phyloP scores from a whole-genome alignment of 345 rosid species.

The Schrenkiella parvula region DNA sequence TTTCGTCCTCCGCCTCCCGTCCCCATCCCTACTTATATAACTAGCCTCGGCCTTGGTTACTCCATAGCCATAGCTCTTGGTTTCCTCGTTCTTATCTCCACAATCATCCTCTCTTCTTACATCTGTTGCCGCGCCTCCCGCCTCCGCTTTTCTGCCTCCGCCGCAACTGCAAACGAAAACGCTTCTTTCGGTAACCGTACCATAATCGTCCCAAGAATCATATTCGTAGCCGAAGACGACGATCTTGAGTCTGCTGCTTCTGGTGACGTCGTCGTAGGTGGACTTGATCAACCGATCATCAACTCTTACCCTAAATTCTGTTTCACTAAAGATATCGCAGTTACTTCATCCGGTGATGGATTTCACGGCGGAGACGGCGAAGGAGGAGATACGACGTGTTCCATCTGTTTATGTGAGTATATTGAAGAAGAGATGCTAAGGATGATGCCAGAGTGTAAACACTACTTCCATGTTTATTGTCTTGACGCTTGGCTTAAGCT shows the following conservation, averaged over 20 bases:
- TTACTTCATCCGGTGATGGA: neutral
- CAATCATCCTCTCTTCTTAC: constrained; percentile 82
- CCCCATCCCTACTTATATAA: constrained; percentile 45
- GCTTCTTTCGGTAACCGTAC: constrained; percentile 39
- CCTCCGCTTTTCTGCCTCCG: constrained; percentile 28
- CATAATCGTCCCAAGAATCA: constrained; percentile 73
- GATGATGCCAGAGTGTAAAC: constrained; percentile 99
- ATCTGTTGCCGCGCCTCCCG: constrained; percentile 77
- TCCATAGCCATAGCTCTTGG: constrained; percentile 90
- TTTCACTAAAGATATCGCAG: constrained; percentile 40
- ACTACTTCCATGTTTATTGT: constrained; percentile 72
- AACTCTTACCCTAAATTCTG: constrained; percentile 84
- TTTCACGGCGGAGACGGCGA: neutral
- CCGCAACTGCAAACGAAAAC: neutral
- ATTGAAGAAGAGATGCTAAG: constrained; percentile 80
- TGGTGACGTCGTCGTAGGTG: constrained; percentile 45
- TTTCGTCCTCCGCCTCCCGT: constrained; percentile 28
- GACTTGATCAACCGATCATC: constrained; percentile 71
- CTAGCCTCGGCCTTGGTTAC: constrained; percentile 90
- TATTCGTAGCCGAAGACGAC: constrained; percentile 89
- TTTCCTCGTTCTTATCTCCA: constrained; percentile 82
- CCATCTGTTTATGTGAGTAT: constrained; percentile 92
- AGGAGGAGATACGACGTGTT: constrained; percentile 48
- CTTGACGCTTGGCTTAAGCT: constrained; percentile 95
- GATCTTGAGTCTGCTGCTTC: constrained; percentile 30